Evolutionary conservation across 2,329 filamentous ascomycete species (phyloP), one percentile per base, ranked within the genome.

Genomic region (Chrysoporthe puriensis): DNA sequence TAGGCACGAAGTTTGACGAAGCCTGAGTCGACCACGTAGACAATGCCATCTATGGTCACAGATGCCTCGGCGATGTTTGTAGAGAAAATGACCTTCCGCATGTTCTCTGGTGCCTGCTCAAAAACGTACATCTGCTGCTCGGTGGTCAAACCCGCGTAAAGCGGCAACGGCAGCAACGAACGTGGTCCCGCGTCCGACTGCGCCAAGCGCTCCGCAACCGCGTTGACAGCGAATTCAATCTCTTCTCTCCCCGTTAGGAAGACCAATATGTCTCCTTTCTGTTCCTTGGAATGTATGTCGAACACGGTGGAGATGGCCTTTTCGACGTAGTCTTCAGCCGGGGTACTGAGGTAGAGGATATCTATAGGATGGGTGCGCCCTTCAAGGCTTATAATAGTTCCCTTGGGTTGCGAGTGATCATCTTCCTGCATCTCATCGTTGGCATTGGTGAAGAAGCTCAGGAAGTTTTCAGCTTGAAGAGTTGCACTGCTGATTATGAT

Each of bases 31-130:
- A 98, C 82, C 6, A 99, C 95, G 74, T 93, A 97, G 65, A 94
- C 90, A 69, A 98, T 94, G 2, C 93, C 94, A 64, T 96, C 90
- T 66, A 98, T 96, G 18, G 96, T 98, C 56, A 99, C 91, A 1
- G 93, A 97, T 4, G 96, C 95, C 81, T 99, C 96, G 14, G 96
- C 94, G 71, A 98, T 97, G 76, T 98, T 98, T 68, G 96, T 98
- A 4, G 93, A 91, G 72, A 97, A 90, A 46, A 99, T 92, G 50
- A 97, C 91, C 76, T 98, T 98, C 54, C 96, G 87, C 1, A 90
- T 94, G 68, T 94, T 90, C 69, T 92, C 89, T 0, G 92, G 89
- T 1, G 94, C 83, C 64, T 91, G 89, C 73, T 97, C 93, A 76
- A 98, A 98, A 52, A 98, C 91, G 72, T 94, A 94, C 88, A 97